Percentiles rank a stretch among this genome's conserved stretches.
Conservation (phyloP, 2,329 filamentous ascomycete species). For the Colletotrichum kahawae region DNA sequence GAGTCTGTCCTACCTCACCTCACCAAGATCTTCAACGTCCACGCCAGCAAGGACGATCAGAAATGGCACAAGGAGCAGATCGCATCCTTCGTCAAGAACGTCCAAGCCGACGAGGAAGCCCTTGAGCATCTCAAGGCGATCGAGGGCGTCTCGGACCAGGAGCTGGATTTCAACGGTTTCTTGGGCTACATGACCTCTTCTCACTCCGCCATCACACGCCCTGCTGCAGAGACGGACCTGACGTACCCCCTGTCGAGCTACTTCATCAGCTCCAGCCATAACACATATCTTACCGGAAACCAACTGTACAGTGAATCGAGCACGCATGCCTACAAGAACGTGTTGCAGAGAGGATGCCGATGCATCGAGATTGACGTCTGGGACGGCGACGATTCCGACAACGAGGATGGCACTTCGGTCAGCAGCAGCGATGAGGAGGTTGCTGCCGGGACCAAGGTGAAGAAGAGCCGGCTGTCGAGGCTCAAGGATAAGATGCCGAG, state of each 20-base stretch:
- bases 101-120: slow-evolving; percentile 43
- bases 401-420: slow-evolving; percentile 61
- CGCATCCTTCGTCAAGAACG: slow-evolving; percentile 48
- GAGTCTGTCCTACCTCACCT: slow-evolving; percentile 46
- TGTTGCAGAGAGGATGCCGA: slow-evolving; percentile 82
- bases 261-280: slow-evolving; percentile 93
- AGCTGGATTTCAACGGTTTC: slow-evolving; percentile 54
- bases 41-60: slow-evolving; percentile 43
- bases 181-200: slow-evolving; percentile 61
- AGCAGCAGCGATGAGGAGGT: slow-evolving; percentile 54
- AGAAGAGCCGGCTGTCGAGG: slow-evolving; percentile 59
- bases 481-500: slow-evolving; percentile 64
- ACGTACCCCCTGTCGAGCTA: slow-evolving; percentile 86
- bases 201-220: slow-evolving; percentile 46
- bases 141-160: slow-evolving; percentile 32
- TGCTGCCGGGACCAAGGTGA: not conserved
- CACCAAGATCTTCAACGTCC: slow-evolving; percentile 49
- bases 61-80: slow-evolving; percentile 52
- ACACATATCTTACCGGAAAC: slow-evolving; percentile 89
- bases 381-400: slow-evolving; percentile 82
- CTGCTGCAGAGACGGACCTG: slow-evolving; percentile 54
- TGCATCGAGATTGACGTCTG: slow-evolving; percentile 96
- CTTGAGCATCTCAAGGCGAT: not conserved
- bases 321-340: slow-evolving; percentile 85
- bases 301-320: slow-evolving; percentile 88